Evolutionary conservation across 225 moss, liverwort and hornwort species (phyloP).

Genomic region (Bryoerythrophyllum caledonicum): DNA sequence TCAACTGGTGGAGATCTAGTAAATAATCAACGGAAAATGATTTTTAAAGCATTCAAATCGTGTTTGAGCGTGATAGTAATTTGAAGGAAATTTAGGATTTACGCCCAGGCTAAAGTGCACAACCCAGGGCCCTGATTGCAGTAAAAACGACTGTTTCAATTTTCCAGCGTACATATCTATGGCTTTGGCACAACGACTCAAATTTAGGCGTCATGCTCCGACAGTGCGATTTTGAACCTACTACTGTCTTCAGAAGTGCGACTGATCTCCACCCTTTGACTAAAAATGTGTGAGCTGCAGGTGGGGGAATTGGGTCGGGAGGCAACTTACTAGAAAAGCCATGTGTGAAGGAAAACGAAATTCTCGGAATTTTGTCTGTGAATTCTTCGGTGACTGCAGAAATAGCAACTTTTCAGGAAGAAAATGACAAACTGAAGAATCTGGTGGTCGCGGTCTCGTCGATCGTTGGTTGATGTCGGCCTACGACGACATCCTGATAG

Average conservation of each 20-base stretch:
- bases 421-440: background rate
- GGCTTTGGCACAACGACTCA: background rate
- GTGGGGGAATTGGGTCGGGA: background rate
- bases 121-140: background rate
- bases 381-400: background rate
- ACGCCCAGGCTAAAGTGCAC: background rate
- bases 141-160: background rate
- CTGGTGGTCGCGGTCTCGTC: background rate
- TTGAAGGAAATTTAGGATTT: background rate
- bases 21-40: background rate
- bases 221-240: background rate
- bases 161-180: background rate
- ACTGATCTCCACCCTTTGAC: background rate
- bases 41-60: background rate
- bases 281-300: background rate
- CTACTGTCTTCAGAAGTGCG: background rate
- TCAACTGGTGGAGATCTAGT: background rate
- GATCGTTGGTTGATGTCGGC: background rate
- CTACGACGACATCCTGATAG: background rate
- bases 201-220: background rate
- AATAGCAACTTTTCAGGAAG: background rate
- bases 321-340: background rate
- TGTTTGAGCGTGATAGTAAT: too few relatives aligned
- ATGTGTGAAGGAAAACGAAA: background rate
- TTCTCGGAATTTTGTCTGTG: background rate